These are phyloP conservation scores for Tetraselmis striata DNA, from an alignment of 139 green algal genomes.

Conservation along the genomic window DNA sequence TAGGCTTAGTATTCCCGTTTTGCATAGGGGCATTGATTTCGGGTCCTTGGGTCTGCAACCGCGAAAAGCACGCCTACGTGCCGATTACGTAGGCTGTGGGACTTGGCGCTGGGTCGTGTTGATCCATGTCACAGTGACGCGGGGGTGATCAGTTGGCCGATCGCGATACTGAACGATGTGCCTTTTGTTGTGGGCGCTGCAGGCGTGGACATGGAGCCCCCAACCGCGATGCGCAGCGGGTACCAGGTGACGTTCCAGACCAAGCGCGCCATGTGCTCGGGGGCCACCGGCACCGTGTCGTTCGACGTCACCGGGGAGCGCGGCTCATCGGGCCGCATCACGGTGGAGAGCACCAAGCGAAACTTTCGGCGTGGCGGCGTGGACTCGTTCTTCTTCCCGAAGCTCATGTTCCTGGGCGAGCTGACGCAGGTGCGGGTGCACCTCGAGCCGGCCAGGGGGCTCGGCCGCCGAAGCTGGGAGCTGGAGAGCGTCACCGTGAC, in stretches of 20 bases:
- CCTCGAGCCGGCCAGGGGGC: neutral
- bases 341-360: neutral
- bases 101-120: too few species aligned
- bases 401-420: neutral
- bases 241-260: neutral
- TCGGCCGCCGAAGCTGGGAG: neutral
- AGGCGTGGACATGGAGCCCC: too few species aligned
- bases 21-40: too few species aligned
- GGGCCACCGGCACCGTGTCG: neutral
- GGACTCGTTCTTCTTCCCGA: neutral
- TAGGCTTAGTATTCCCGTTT: too few species aligned
- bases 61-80: too few species aligned
- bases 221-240: neutral
- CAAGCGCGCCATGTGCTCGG: neutral
- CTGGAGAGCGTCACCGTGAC: neutral
- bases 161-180: too few species aligned
- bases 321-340: neutral
- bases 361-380: neutral
- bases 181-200: too few species aligned
- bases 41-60: too few species aligned
- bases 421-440: neutral
- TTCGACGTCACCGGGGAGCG: neutral
- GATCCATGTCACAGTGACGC: too few species aligned
- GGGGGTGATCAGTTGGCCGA: too few species aligned
- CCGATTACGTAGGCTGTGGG: too few species aligned